phyloP scores from a whole-genome alignment of 129 eudicot genomes.

The Cynara cardunculus region DNA sequence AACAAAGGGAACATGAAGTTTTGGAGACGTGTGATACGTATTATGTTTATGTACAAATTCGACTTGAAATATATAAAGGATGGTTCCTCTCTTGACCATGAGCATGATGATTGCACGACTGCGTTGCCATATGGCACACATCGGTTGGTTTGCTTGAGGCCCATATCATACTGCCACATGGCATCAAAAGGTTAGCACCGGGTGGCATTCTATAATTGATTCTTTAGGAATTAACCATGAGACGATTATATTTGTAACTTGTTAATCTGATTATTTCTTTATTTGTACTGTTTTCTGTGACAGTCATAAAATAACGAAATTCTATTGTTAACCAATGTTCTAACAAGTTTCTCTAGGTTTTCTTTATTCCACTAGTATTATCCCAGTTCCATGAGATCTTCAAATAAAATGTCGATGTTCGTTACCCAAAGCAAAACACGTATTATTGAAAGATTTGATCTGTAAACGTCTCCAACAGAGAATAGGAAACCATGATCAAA shows the following conservation, averaged over 20 bases:
- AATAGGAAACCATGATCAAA: too few relatives aligned
- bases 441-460: too few relatives aligned
- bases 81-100: background rate
- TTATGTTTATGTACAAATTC: background rate
- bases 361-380: too few relatives aligned
- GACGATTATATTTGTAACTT: background rate
- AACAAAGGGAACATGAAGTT: background rate
- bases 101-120: background rate
- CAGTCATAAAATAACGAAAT: background rate
- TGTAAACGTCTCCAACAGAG: too few relatives aligned
- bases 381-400: too few relatives aligned
- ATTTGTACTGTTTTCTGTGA: background rate
- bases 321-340: too few relatives aligned
- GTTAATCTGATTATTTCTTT: constrained; percentile 6
- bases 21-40: background rate
- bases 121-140: background rate
- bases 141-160: background rate
- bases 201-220: background rate
- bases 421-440: too few relatives aligned
- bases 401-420: too few relatives aligned
- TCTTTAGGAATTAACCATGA: background rate
- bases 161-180: background rate
- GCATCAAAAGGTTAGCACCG: background rate
- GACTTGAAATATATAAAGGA: background rate
- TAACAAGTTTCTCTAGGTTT: too few relatives aligned